phyloP scores from a whole-genome alignment of 148 eudicot species.

The Rheum nobile region DNA sequence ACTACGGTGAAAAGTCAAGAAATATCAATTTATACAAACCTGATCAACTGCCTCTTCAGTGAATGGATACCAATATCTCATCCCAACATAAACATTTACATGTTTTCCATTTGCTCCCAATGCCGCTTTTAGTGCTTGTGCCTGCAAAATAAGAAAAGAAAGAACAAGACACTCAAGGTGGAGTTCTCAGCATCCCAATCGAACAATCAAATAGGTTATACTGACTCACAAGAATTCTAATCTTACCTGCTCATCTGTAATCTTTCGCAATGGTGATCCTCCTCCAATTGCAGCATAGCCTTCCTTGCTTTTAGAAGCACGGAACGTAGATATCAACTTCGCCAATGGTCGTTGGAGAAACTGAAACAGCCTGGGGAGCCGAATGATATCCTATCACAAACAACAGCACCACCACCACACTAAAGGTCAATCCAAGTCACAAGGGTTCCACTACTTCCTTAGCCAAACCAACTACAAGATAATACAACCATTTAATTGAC shows the following conservation, averaged over 20 bases:
- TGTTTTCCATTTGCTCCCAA: conserved; percentile 53
- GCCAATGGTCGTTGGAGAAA: conserved; percentile 91
- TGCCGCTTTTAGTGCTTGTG: conserved; percentile 57
- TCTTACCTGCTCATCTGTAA: conserved; percentile 84
- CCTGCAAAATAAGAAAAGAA: conserved; percentile 33
- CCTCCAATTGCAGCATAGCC: conserved; percentile 98
- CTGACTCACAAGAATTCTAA: not conserved
- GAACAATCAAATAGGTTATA: not conserved
- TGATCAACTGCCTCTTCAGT: conserved; percentile 92
- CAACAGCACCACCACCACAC: not conserved
- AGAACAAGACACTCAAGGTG: not conserved
- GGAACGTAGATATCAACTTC: conserved; percentile 59
- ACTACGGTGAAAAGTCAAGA: not conserved
- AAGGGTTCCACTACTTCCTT: conserved; percentile 1
- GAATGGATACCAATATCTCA: conserved; percentile 98
- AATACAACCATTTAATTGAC: conserved; percentile 8
- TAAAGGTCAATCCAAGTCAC: not conserved
- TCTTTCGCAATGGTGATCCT: conserved; percentile 89
- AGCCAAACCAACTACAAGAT: not conserved
- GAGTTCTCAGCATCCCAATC: not conserved
- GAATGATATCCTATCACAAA: conserved; percentile 75
- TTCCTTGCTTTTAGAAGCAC: conserved; percentile 96
- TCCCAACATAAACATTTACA: conserved; percentile 84
- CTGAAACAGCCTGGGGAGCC: conserved; percentile 75
- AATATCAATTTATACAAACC: conserved; percentile 20